Evolutionary conservation across 176 grass and related monocot genomes (phyloP), one percentile per base, ranked within the genome.

Genomic region (Luzula sylvatica): DNA sequence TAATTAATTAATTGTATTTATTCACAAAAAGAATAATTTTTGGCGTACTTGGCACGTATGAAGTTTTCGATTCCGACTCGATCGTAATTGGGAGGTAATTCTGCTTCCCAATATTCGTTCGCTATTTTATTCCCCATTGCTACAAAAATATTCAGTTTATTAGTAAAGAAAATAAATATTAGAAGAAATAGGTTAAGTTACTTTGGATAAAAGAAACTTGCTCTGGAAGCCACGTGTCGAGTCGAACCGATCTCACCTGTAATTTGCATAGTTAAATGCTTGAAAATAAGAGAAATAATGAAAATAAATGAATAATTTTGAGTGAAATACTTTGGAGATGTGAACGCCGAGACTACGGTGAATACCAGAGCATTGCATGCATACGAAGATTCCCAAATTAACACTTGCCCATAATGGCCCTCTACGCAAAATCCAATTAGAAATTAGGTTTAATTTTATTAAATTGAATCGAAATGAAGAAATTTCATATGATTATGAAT

Each of bases 211-310:
- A 92, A 74, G 82, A 56, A 69, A 99, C 86, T 77, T 99, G 93
- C 68, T 99, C 93, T 17, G 93, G 93, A 56, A 99, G 69, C 93
- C 93, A 99, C 80, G 93, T 99, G 60, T 99, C 93, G 22, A 99
- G 60, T 42, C 86, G 82, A 19, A 82, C 86, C 24, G 93, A 99
- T 44, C 93, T 87, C 45, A 99, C 93, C 93, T 99, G 71, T 49
- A 18, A 45, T 32, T 32, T 14, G 44, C 46, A 16, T 28, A 30
- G 25, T 28, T 7, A 9, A 30, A 47, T 49, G 30, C 18, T 29
- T 29, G 47, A 21, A 32, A 35, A 35, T 35, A 35, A 9, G 30
- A 35, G 30, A 35, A 35, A 35, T 35, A 35, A 35, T 7, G 5
- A n/a, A 2, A 35, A 35, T 35, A 35, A 35, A 35, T 35, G 9